phyloP scores from a whole-genome alignment of 2,329 filamentous ascomycete genomes.

The Sporothrix luriei region DNA sequence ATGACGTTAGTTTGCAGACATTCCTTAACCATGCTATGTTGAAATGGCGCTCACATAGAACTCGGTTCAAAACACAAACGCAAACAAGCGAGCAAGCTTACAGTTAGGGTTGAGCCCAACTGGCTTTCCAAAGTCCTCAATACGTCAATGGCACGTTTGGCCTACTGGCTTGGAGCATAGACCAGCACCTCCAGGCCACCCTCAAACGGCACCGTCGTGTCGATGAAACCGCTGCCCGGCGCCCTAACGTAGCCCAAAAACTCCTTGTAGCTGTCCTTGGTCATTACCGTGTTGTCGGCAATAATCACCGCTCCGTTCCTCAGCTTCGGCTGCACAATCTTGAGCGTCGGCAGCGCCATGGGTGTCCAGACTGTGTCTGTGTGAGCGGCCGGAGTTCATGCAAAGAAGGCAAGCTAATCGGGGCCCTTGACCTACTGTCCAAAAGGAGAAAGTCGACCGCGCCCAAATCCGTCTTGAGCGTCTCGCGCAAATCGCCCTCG shows the following conservation, averaged over 20 bases:
- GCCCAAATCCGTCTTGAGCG: conserved; percentile 51
- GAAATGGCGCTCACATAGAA: not conserved
- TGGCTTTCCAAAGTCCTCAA: not conserved
- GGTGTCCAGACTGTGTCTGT: conserved; percentile 40
- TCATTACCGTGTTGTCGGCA: conserved; percentile 47
- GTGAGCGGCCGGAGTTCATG: not conserved
- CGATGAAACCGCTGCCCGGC: conserved; percentile 48
- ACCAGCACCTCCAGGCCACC: conserved; percentile 38
- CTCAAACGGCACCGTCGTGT: conserved; percentile 35
- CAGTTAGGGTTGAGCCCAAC: conserved; percentile 4
- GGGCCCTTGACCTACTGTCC: conserved; percentile 55
- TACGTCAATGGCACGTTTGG: not conserved
- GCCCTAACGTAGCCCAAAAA: conserved; percentile 46
- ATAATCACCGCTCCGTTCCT: conserved; percentile 47
- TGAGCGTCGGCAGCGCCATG: conserved; percentile 44
- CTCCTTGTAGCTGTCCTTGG: conserved; percentile 45
- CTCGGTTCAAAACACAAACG: not conserved
- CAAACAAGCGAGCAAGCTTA: not conserved
- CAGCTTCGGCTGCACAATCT: conserved; percentile 44
- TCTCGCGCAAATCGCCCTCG: conserved; percentile 60
- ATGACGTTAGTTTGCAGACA: too few relatives aligned
- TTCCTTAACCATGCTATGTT: not conserved
- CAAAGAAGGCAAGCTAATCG: too few relatives aligned
- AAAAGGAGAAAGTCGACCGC: conserved; percentile 61
- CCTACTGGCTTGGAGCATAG: conserved; percentile 31